These are phyloP conservation scores for Lactarius vividus DNA, from an alignment of 768 basidiomycete species.

Conservation along the genomic window DNA sequence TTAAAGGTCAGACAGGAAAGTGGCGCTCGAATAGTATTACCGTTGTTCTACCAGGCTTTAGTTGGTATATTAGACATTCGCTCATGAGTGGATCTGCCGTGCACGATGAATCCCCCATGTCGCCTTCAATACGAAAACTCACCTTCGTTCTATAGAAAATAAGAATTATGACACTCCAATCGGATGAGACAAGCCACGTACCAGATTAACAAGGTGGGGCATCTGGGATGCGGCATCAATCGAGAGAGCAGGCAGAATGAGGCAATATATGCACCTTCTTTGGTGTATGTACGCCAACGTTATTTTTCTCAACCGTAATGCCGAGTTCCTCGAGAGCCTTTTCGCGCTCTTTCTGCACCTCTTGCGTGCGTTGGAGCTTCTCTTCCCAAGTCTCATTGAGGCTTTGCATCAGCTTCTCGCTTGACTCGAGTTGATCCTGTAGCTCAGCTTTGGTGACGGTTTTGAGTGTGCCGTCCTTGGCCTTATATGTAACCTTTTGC, in stretches of 20 bases:
- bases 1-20: slow-evolving; percentile 17
- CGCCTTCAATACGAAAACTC: slow-evolving; percentile 1
- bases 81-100: slow-evolving; percentile 88
- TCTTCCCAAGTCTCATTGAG: slow-evolving; percentile 97
- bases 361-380: slow-evolving; percentile 86
- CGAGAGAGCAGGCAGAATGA: not conserved
- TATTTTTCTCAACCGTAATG: slow-evolving; percentile 95
- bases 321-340: slow-evolving; percentile 97
- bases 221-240: slow-evolving; percentile 47
- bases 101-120: slow-evolving; percentile 2
- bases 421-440: slow-evolving; percentile 93
- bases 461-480: slow-evolving; percentile 90
- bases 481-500: slow-evolving; percentile 93
- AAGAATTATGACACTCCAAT: not conserved
- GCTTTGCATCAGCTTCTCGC: slow-evolving; percentile 93
- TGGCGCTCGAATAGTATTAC: slow-evolving; percentile 40
- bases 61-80: slow-evolving; percentile 90
- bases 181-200: slow-evolving; percentile 41
- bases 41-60: slow-evolving; percentile 80
- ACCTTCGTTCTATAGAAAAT: slow-evolving; percentile 27
- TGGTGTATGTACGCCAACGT: slow-evolving; percentile 96
- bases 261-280: slow-evolving; percentile 59
- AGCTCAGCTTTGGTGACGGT: slow-evolving; percentile 96
- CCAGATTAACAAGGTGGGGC: slow-evolving; percentile 92
- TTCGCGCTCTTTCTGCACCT: slow-evolving; percentile 96